Conservation (phyloP, 768 basidiomycete species). For the Phanerochaete sordida region DNA sequence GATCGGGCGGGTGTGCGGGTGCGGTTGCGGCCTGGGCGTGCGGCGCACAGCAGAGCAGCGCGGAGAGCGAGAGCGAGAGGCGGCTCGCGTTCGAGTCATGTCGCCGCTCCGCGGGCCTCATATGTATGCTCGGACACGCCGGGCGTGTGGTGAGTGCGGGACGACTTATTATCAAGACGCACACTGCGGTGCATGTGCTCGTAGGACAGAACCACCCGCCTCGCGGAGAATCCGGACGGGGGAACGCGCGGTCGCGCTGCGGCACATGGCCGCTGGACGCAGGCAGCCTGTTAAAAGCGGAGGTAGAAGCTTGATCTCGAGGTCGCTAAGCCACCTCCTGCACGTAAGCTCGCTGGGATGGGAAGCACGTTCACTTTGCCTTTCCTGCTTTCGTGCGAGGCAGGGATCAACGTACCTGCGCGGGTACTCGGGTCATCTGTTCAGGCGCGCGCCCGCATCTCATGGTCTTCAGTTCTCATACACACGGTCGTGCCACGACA, state of each 20-base stretch:
- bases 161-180: constrained; percentile 15
- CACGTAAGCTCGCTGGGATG: constrained; percentile 2
- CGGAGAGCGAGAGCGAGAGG: neutral
- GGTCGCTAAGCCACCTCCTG: constrained; percentile 4
- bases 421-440: constrained; percentile 5
- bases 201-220: constrained; percentile 13
- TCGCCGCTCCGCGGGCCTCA: neutral
- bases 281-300: neutral
- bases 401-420: neutral
- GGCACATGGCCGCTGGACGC: constrained; percentile 11
- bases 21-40: neutral
- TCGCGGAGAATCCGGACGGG: constrained; percentile 10
- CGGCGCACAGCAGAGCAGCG: neutral
- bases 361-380: constrained; percentile 13
- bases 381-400: neutral
- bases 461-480: constrained; percentile 4
- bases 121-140: neutral
- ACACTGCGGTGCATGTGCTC: constrained; percentile 16
- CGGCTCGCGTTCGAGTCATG: neutral
- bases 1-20: neutral
- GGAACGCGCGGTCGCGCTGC: constrained; percentile 12
- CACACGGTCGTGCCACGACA: constrained; percentile 8
- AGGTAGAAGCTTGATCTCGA: constrained; percentile 13
- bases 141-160: constrained; percentile 10
- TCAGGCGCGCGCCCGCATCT: constrained; percentile 7